Evolutionary conservation across 148 eudicot genomes (phyloP), one percentile per base, ranked within the genome.

Genomic region (Hydrangea macrophylla): DNA sequence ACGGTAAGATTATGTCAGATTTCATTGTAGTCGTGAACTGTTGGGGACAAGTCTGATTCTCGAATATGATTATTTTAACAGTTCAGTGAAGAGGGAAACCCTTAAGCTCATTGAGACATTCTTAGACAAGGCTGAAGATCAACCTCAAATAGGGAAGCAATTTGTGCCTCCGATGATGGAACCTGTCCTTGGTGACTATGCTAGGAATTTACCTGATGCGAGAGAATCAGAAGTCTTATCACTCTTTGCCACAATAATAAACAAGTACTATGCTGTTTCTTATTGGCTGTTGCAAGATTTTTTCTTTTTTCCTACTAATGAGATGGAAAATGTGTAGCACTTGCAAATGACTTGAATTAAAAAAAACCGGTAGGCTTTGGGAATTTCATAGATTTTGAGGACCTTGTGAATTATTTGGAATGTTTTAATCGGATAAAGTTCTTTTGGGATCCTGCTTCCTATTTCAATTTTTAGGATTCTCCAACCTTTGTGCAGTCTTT

Each of bases 111-210:
- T 95, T 60, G 97, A 91, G 81, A 95, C 97, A 71, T 95, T 95
- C 80, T 67, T 95, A 69, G 99, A 91, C 73, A 95, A 87, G 76
- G 99, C 99, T 81, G 99, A 95, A 83, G 92, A 89, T 78, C 97
- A 95, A 75, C 92, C 93, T 2, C 93, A 84, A 59, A 95, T 89
- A 18, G 99, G 97, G 23, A 95, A 90, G 64, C 97, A 91, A 78
- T 95, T 95, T 83, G 96, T 95, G 71, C 99, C 97, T 24, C 99
- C 97, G 42, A 95, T 95, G 99, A 89, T 95, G 97, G 99, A 95
- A 72, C 99, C 97, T 70, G 93, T 95, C 36, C 91, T 95, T 62
- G 97, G 90, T 78, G 99, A 95, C 69, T 95, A 95, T 76, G 93
- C 97, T 12, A 76, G 99, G 80, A 95, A 95, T 73, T 75, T 95